Conservation (phyloP, 2,329 filamentous ascomycete species). For the Trichoderma gracile region DNA sequence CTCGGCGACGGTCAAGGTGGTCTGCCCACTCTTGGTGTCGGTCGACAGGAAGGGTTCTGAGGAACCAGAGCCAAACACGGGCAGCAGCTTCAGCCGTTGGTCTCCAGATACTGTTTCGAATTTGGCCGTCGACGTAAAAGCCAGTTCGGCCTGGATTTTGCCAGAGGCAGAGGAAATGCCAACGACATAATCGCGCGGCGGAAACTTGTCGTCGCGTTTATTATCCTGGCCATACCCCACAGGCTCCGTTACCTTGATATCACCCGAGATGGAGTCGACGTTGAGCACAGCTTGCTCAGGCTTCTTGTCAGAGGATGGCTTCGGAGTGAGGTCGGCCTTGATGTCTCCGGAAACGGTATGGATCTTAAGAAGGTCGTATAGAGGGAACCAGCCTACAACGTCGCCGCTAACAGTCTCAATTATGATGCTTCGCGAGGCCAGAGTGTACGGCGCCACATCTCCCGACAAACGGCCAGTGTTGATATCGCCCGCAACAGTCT, state of each 20-base stretch:
- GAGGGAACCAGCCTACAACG: constrained; percentile 52
- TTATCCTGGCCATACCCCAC: constrained; percentile 33
- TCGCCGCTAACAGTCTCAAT: constrained; percentile 47
- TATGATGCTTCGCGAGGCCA: constrained; percentile 47
- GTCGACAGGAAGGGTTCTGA: constrained; percentile 42
- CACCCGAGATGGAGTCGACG: constrained; percentile 47
- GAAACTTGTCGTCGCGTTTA: constrained; percentile 36
- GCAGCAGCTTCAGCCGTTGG: constrained; percentile 45
- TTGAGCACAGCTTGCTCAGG: constrained; percentile 45
- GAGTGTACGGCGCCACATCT: constrained; percentile 39
- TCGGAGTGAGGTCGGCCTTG: constrained; percentile 43
- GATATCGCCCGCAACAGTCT: constrained; percentile 44
- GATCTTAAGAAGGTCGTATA: constrained; percentile 52
- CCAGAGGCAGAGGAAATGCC: constrained; percentile 49
- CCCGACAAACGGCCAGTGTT: constrained; percentile 36
- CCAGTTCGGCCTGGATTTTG: constrained; percentile 43
- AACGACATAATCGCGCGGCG: constrained; percentile 50
- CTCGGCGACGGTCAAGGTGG: constrained; percentile 44
- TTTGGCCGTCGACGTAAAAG: constrained; percentile 41
- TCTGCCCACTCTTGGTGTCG: constrained; percentile 47
- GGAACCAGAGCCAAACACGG: constrained; percentile 41
- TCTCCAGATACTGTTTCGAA: constrained; percentile 46
- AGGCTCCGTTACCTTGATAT: constrained; percentile 45
- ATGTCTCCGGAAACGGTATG: constrained; percentile 48
- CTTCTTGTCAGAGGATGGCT: constrained; percentile 39